Evolutionary conservation across 331 rosid species (phyloP), one percentile per base, ranked within the genome.

Genomic region (Pyracantha coccinea): DNA sequence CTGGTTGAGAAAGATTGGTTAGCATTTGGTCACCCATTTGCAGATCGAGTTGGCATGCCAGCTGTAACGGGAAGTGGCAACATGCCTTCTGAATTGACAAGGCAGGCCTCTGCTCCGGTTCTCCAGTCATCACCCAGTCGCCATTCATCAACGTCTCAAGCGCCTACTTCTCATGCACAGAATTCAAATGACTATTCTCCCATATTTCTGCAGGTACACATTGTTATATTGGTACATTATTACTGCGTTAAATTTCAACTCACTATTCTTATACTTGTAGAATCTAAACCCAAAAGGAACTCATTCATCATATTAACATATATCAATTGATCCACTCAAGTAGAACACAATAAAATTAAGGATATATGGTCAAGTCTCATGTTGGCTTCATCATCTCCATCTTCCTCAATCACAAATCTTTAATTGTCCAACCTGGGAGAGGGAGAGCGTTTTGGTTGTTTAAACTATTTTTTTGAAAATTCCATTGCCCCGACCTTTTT

Each of bases 1-100:
- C 96, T 95, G 64, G 66, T 95, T 72, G 99, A 95, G 84, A 94
- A 95, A 84, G 99, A 95, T 75, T 95, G 99, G 99, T 85, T 95
- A 59, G 97, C 97, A 75, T 95, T 95, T 84, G 99, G 99, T 69
- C 99, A 95, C 81, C 97, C 96, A 66, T 92, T 90, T 83, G 85
- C 96, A 25, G 99, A 95, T 73, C 92, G 99, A 38, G 75, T 89
- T 79, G 91, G 93, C 75, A 75, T 80, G 82, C 97, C 97, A n/a
- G 64, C 88, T 38, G 45, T 38, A 38, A 38, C 1, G 50, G 97
- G 92, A 76, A 78, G 83, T 78, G 81, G 83, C 71, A 89, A 60
- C 75, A 28, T 77, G 76, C 77, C 94, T 29, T 79, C 74, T 17
- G 99, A 95, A 90, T 83, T 95, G 74, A 35, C 90, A 53, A 89